A percentile compares a stretch with the other conserved stretches of the same genome.
Conservation (phyloP, 2,329 filamentous ascomycete species). For the Cladosporium colombiae region DNA sequence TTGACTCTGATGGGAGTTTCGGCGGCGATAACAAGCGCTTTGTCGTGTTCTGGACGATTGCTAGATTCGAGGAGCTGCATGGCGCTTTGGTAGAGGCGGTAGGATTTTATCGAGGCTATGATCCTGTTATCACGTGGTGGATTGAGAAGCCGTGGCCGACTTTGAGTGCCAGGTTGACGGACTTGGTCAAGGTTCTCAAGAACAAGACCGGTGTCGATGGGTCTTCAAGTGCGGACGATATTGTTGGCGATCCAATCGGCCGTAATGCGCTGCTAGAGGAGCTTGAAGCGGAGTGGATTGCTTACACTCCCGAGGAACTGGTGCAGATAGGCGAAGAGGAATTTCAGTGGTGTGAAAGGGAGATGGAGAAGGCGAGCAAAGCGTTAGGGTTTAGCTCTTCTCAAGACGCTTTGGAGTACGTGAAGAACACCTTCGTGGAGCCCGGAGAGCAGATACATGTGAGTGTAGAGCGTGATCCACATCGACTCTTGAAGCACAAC, state of each 20-base stretch:
- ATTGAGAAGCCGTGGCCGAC: slow-evolving; percentile 47
- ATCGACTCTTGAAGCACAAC: not conserved
- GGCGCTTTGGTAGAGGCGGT: slow-evolving; percentile 50
- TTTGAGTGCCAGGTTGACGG: slow-evolving; percentile 42
- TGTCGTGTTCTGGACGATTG: not conserved
- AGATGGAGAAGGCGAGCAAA: slow-evolving; percentile 55
- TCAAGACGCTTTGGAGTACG: slow-evolving; percentile 56
- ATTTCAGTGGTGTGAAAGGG: slow-evolving; percentile 34
- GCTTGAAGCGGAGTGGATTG: slow-evolving; percentile 59
- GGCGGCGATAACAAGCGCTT: not conserved
- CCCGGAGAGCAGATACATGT: slow-evolving; percentile 55
- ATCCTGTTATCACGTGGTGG: slow-evolving; percentile 62
- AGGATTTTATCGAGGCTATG: slow-evolving; percentile 56
- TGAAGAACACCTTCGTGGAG: slow-evolving; percentile 57
- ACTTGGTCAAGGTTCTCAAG: slow-evolving; percentile 43
- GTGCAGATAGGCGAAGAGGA: slow-evolving; percentile 37
- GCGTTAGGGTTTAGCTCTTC: slow-evolving; percentile 54
- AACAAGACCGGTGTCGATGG: slow-evolving; percentile 49
- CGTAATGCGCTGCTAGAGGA: slow-evolving; percentile 53
- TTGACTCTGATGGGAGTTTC: not conserved
- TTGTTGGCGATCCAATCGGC: slow-evolving; percentile 60
- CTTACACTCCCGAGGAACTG: slow-evolving; percentile 60
- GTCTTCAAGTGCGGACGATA: slow-evolving; percentile 49
- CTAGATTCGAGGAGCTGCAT: slow-evolving; percentile 38
- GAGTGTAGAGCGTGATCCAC: not conserved